These are phyloP conservation scores for Candida nemodendra DNA, from an alignment of 805 yeast species.

Conservation along the genomic window DNA sequence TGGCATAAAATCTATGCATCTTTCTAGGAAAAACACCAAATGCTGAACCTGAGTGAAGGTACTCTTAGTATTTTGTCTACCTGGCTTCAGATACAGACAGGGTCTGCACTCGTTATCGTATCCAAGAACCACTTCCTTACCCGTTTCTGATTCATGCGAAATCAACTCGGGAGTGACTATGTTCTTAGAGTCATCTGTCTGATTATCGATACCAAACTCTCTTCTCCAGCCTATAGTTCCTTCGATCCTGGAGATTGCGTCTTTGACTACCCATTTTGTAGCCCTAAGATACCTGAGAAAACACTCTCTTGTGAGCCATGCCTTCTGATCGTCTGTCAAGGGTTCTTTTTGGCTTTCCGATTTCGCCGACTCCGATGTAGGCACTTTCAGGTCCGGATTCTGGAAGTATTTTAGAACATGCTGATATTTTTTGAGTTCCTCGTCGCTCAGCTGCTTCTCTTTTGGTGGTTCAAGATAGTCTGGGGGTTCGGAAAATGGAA, in stretches of 20 bases:
- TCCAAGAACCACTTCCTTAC: slow-evolving; percentile 90
- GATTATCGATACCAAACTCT: slow-evolving; percentile 69
- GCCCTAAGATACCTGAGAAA: slow-evolving; percentile 88
- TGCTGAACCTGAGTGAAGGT: slow-evolving; percentile 94
- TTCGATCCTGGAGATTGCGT: slow-evolving; percentile 71
- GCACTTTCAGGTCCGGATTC: slow-evolving; percentile 47
- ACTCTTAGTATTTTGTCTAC: slow-evolving; percentile 92
- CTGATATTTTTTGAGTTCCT: slow-evolving; percentile 60
- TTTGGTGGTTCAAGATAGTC: slow-evolving; percentile 49
- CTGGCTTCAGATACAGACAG: slow-evolving; percentile 87
- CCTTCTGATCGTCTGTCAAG: slow-evolving; percentile 57
- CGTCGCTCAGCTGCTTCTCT: slow-evolving; percentile 43
- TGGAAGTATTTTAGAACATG: slow-evolving; percentile 64
- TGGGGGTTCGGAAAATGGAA: slow-evolving; percentile 61
- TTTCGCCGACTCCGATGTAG: slow-evolving; percentile 44
- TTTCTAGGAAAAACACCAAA: slow-evolving; percentile 86
- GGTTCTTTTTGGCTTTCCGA: slow-evolving; percentile 35
- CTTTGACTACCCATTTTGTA: slow-evolving; percentile 79
- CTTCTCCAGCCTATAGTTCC: slow-evolving; percentile 90
- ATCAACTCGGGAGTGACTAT: slow-evolving; percentile 52
- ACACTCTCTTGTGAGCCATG: slow-evolving; percentile 95
- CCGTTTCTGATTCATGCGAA: slow-evolving; percentile 77
- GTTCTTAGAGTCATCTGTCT: slow-evolving; percentile 47
- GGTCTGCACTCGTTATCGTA: slow-evolving; percentile 89
- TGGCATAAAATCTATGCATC: slow-evolving; percentile 93